Base-by-base conservation (phyloP, 2,329 filamentous ascomycete species). In the Triangularia verruculosa region DNA sequence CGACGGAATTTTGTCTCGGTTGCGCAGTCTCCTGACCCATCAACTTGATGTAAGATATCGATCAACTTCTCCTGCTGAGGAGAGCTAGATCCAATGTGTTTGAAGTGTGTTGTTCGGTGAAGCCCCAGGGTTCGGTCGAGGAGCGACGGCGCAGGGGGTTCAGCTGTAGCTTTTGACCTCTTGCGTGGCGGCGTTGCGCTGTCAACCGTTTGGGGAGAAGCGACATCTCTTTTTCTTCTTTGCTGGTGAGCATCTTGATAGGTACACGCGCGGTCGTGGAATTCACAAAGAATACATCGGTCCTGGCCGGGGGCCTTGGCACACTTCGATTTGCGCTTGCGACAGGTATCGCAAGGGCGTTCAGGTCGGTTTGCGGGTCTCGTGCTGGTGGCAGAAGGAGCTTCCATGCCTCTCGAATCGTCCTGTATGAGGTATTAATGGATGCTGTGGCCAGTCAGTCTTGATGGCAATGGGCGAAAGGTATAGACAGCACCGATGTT, bases 251-350 rank as follows among this genome's bases (percentile, higher is more conserved):
- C 83, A 71, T 87, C 82, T 32, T 87, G 78, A 72, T 88, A 89
- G 24, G 87, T 89, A 74, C 87, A 89, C 66, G 86, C 83, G 71
- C 88, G 85, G 72, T 85, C 85, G 75, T 89, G 86, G 73, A 89
- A 88, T 66, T 84, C 82, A 74, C 87, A 89, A 64, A 89, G 77
- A 57, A 88, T 84, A 72, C 87, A 89, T 67, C 83, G 80, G 52
- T 80, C 78, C 68, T 81, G 81, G 62, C 80, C 82, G 59, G 87
- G 83, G 71, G 87, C 82, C 70, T 86, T 83, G 57, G 88, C 86
- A 72, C 87, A 89, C 69, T 86, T 84, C 68, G 83, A 85, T 77
- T 89, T 89, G 68, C 87, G 82, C 71, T 84, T 80, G 64, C 87
- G 81, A 73, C 87, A 89, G 61, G 85, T 86, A 77, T 89, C 87